phyloP scores from a whole-genome alignment of 257 asterid genomes.

The Forsythia suspensa region DNA sequence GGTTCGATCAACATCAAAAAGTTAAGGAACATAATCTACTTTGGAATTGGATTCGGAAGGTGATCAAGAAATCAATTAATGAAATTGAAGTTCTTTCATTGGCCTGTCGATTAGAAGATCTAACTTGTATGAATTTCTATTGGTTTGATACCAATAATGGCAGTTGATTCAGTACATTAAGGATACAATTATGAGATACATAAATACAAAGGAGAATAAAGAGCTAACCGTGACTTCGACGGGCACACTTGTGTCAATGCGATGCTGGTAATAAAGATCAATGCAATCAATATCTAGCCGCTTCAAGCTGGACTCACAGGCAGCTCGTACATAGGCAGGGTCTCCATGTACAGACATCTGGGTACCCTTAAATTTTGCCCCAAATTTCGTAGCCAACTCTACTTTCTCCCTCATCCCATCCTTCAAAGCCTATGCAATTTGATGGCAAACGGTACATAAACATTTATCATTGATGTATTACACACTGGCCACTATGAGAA shows the following conservation, averaged over 20 bases:
- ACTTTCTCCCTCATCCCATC: conserved; percentile 28
- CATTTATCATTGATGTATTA: neutral
- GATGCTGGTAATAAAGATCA: conserved; percentile 27
- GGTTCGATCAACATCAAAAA: no score
- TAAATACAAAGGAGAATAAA: neutral
- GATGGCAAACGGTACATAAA: neutral
- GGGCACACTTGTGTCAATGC: conserved; percentile 26
- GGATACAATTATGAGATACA: neutral
- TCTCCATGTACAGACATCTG: conserved; percentile 10
- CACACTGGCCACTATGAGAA: neutral
- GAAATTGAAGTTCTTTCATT: neutral
- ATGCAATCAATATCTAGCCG: conserved; percentile 25
- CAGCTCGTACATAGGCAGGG: conserved; percentile 15
- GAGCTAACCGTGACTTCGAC: conserved; percentile 28
- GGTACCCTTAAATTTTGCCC: neutral
- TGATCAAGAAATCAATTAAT: no score
- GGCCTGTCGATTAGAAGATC: neutral
- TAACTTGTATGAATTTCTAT: neutral
- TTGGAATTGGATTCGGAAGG: no score
- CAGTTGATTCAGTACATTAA: neutral
- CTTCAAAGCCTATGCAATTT: conserved; percentile 22
- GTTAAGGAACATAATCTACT: no score
- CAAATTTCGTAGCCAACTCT: conserved; percentile 27
- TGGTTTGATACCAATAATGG: neutral
- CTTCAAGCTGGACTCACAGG: conserved; percentile 29